Evolutionary conservation across 495 filamentous ascomycete genomes (phyloP), one percentile per base, ranked within the genome.

Genomic region (Penicillium soppii): DNA sequence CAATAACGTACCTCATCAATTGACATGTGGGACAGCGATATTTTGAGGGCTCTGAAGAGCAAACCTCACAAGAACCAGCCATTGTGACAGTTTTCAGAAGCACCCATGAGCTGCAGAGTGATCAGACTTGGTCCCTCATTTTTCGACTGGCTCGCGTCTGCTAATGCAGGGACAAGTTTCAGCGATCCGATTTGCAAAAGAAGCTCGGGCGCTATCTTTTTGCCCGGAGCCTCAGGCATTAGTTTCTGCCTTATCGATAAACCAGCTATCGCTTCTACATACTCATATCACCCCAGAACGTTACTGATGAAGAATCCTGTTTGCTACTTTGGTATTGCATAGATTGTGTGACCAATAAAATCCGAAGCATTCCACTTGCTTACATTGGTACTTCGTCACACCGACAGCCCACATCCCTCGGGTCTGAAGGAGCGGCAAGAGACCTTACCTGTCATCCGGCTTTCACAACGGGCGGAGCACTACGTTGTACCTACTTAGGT

Each of bases 21-120:
- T 59, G 62, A 59, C 85, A 89, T 25, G 73, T 76, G 3, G 81
- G 79, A 66, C 85, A 89, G 43, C 85, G 85, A 62, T 88, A 88
- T 60, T 83, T 87, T 21, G 69, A 76, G 19, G 67, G 63, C 38
- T 84, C 72, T 42, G 66, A 66, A 43, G 75, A 68, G 66, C 85
- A 89, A 15, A 88, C 79, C 52, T 76, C 76, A 56, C 85, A 89
- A 19, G 54, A 57, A 50, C 54, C 61, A 23, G 71, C 27, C 67
- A 71, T 71, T 44, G 46, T 64, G 40, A 32, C 37, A 19, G 20
- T 47, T 43, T 58, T 19, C 50, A 35, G 40, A 48, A 39, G 25
- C 36, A 15, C 40, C 41, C 37, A 52, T 44, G 33, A 43, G 47
- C 36, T 49, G 15, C 17, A 29, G 30, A 43, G 29, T 16, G 16